Conservation (phyloP, 257 asterid genomes). For the Voacanga thouarsii region DNA sequence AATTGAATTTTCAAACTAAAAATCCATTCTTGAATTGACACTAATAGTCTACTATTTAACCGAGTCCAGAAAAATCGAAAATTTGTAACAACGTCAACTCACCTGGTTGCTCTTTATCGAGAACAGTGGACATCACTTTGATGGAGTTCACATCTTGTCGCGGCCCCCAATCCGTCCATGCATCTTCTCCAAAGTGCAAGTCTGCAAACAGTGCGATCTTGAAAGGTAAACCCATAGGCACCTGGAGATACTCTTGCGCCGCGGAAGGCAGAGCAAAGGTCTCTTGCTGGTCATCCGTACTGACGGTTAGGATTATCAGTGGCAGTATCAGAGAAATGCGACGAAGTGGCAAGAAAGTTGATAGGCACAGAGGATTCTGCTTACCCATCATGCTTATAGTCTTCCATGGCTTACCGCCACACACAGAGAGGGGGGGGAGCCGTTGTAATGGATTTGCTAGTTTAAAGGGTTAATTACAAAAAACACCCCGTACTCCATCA, state of each 20-base stretch:
- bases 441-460: background rate
- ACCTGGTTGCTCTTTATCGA: constrained; percentile 77
- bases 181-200: constrained; percentile 86
- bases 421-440: background rate
- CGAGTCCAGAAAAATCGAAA: background rate
- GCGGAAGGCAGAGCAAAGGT: constrained; percentile 16
- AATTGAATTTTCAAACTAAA: background rate
- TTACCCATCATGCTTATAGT: constrained; percentile 4
- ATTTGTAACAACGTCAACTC: background rate
- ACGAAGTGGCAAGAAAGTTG: background rate
- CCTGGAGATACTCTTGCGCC: constrained; percentile 32
- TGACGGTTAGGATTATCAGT: constrained; percentile 19
- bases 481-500: no score
- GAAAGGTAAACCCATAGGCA: constrained; percentile 50
- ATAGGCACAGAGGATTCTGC: background rate
- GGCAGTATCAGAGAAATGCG: background rate
- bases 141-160: constrained; percentile 60
- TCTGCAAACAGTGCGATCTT: constrained; percentile 77
- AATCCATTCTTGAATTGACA: background rate
- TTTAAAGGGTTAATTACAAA: no score
- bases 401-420: background rate
- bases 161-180: constrained; percentile 89
- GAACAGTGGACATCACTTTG: constrained; percentile 59
- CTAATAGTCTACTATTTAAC: background rate
- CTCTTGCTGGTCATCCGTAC: constrained; percentile 10